Evolutionary conservation across 2,329 filamentous ascomycete genomes (phyloP), one percentile per base, ranked within the genome.

Genomic region (Neopestalotiopsis rosae): DNA sequence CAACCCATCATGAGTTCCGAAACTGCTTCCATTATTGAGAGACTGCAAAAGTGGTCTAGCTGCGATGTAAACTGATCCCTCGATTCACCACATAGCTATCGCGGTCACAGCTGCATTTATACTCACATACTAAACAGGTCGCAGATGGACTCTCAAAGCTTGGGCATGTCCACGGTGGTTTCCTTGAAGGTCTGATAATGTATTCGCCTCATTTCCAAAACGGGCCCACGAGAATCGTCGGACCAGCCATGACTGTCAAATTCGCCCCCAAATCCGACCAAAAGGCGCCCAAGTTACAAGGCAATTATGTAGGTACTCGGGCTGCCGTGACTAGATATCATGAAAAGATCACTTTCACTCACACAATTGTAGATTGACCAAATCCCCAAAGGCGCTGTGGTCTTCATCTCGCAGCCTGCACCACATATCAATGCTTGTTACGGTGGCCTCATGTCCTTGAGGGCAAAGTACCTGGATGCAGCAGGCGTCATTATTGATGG

Each of bases 171-270:
- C n/a, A 52, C n/a, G 68, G 68, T 5, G 68, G 68, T 10, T 69
- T 69, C 24, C 49, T 69, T n/a, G 65, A 67, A 9, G 68, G 68
- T 28, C 34, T 69, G 34, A 69, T 28, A 13, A 69, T 69, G 68
- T 69, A 62, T 40, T 69, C 68, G 10, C 68, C 68, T 14, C 34
- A 69, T 2, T 58, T 61, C 14, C 68, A 61, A 14, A 62, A 52
- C 5, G 68, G 68, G 56, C 65, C 62, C 13, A 61, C 68, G 45
- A 69, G 64, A 30, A 69, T 65, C n/a, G 42, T 69, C 20, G 45
- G 45, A 20, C 45, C 17, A 52, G 45, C n/a, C 5, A 52, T 52
- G 45, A 52, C 45, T 0, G 45, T 52, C 5, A 52, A 52, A 20
- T 52, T 52, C 2, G 45, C 45, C 2, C 45, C 45, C n/a, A 52